Evolutionary conservation across 2,329 filamentous ascomycete species (phyloP).

Genomic region (Metarhizium brunneum): DNA sequence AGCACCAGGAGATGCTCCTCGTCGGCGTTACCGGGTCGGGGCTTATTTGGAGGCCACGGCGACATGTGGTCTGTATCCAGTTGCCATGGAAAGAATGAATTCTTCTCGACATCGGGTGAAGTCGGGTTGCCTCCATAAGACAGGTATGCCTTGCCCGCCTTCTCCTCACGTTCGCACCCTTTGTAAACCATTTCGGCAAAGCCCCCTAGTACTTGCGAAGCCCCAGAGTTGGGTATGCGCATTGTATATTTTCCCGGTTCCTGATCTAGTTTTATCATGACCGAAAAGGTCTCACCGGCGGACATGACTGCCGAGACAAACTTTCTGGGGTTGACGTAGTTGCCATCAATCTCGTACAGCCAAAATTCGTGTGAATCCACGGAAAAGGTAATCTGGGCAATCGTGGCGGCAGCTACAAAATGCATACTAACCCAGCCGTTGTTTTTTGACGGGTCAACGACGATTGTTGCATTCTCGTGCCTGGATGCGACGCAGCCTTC

Average conservation of each 20-base stretch:
- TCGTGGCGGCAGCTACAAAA: slow-evolving; percentile 5
- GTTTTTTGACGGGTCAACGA: not conserved
- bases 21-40: not conserved
- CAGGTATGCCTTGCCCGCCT: not conserved
- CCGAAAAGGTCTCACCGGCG: slow-evolving; percentile 29
- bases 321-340: slow-evolving; percentile 25
- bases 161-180: not conserved
- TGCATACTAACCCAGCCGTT: slow-evolving; percentile 4
- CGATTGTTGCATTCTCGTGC: not conserved
- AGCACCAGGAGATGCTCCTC: not conserved
- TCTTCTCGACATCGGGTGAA: not conserved
- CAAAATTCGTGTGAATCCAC: slow-evolving; percentile 34
- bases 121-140: slow-evolving; percentile 5
- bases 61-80: not conserved
- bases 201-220: not conserved
- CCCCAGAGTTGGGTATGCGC: not conserved
- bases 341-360: slow-evolving; percentile 32
- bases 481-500: not conserved
- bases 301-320: slow-evolving; percentile 14
- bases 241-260: not conserved
- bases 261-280: slow-evolving; percentile 30
- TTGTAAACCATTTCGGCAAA: not conserved
- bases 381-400: slow-evolving; percentile 14
- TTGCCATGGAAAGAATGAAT: not conserved
- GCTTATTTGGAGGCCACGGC: not conserved